phyloP scores from a whole-genome alignment of 1,284 basidiomycete genomes.

The Heterobasidion irregulare region DNA sequence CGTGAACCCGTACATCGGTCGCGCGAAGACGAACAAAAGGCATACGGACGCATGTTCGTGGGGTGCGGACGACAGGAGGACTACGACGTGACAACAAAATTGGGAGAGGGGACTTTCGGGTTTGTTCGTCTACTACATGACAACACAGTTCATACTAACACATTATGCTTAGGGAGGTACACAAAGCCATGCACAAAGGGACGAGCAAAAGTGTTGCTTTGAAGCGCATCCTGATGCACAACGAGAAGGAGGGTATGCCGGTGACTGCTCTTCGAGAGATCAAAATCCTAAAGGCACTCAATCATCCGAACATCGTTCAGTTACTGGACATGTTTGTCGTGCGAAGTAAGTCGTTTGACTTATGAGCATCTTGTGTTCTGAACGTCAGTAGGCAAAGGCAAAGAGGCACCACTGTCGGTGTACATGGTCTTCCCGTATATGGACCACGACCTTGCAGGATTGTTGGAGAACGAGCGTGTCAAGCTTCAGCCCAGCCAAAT shows the following conservation, averaged over 20 bases:
- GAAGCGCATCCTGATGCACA: slow-evolving; percentile 94
- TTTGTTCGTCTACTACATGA: slow-evolving; percentile 23
- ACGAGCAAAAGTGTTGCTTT: slow-evolving; percentile 74
- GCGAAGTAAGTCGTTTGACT: slow-evolving; percentile 38
- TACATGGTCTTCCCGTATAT: slow-evolving; percentile 99
- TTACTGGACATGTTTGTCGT: slow-evolving; percentile 91
- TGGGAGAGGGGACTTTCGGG: slow-evolving; percentile 96
- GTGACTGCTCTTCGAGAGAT: slow-evolving; percentile 98
- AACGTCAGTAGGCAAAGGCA: slow-evolving; percentile 40
- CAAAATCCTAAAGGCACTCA: slow-evolving; percentile 88
- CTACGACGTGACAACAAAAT: slow-evolving; percentile 76
- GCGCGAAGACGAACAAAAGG: slow-evolving; percentile 55
- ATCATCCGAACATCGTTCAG: slow-evolving; percentile 81
- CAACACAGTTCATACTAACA: slow-evolving; percentile 6
- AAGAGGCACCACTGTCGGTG: slow-evolving; percentile 67
- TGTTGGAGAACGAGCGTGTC: slow-evolving; percentile 86
- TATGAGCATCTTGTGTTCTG: slow-evolving; percentile 1
- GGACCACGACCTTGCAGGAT: slow-evolving; percentile 96
- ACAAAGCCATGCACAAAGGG: slow-evolving; percentile 68
- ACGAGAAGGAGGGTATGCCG: slow-evolving; percentile 93
- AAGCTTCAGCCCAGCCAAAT: slow-evolving; percentile 77
- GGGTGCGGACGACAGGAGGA: slow-evolving; percentile 76
- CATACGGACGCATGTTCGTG: slow-evolving; percentile 60
- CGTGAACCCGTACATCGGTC: slow-evolving; percentile 30
- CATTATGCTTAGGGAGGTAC: slow-evolving; percentile 61